These are phyloP conservation scores for Verbascum thapsus DNA, from an alignment of 257 asterid genomes.

Conservation along the genomic window DNA sequence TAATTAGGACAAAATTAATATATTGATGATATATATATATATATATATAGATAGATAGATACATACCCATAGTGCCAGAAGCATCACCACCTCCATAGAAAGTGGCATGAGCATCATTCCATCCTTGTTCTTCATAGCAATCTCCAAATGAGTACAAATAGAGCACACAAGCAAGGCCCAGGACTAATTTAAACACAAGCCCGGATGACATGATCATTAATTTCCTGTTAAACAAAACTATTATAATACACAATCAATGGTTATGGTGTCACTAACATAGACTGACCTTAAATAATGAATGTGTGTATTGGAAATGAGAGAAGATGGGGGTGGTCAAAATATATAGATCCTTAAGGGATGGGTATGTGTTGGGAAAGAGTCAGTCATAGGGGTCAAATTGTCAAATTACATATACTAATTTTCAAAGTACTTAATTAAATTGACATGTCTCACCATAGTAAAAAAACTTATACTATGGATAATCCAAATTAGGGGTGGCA, in stretches of 20 bases:
- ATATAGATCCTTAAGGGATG: not conserved
- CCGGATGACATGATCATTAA: conserved; percentile 22
- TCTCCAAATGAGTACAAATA: conserved; percentile 28
- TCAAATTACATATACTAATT: no score
- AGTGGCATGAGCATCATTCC: conserved; percentile 69
- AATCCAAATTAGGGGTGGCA: no score
- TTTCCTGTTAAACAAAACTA: not conserved
- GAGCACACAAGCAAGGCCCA: conserved; percentile 21
- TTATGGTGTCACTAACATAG: no score
- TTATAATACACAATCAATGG: no score
- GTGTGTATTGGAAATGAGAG: conserved; percentile 3
- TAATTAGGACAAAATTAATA: not conserved
- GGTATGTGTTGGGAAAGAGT: not conserved
- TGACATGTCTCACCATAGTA: no score
- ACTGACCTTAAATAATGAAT: not conserved
- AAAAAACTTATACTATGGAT: no score
- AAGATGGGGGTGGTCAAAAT: not conserved
- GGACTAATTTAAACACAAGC: not conserved
- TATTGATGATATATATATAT: not conserved
- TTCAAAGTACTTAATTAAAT: no score
- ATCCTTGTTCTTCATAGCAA: conserved; percentile 43
- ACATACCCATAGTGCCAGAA: conserved; percentile 64
- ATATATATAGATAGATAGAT: no score
- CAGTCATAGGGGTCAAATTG: no score
- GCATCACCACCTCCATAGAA: conserved; percentile 72